Conservation (phyloP, 2,329 filamentous ascomycete genomes). For the Zymoseptoria brevis region DNA sequence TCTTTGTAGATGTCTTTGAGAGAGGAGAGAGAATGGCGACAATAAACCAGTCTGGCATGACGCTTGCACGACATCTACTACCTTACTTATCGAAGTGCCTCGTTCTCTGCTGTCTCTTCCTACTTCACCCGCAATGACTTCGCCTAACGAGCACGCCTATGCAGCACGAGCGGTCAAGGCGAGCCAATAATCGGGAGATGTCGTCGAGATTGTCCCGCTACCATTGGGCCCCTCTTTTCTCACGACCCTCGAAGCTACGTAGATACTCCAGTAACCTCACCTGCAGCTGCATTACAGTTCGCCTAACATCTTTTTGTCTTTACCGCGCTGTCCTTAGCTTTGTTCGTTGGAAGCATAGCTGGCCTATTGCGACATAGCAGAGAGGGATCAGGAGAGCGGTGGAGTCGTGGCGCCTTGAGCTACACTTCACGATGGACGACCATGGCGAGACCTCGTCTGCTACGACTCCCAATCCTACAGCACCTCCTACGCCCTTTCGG, state of each 20-base stretch:
- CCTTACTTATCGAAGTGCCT: too few species aligned
- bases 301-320: background rate
- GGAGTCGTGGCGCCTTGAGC: background rate
- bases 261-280: background rate
- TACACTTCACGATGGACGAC: background rate
- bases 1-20: background rate
- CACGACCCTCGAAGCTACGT: background rate
- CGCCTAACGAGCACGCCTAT: background rate
- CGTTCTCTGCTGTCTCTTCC: too few species aligned
- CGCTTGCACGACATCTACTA: too few species aligned
- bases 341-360: background rate
- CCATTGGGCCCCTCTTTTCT: background rate
- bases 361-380: background rate
- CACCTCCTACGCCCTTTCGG: background rate
- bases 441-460: background rate
- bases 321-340: background rate
- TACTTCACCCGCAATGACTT: too few species aligned
- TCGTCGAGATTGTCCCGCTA: background rate
- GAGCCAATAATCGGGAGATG: background rate
- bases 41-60: too few species aligned
- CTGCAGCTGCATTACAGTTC: background rate
- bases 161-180: background rate
- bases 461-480: background rate
- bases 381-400: background rate
- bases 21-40: background rate